phyloP scores from a whole-genome alignment of 805 yeast species.

The Schwanniomyces sp. region DNA sequence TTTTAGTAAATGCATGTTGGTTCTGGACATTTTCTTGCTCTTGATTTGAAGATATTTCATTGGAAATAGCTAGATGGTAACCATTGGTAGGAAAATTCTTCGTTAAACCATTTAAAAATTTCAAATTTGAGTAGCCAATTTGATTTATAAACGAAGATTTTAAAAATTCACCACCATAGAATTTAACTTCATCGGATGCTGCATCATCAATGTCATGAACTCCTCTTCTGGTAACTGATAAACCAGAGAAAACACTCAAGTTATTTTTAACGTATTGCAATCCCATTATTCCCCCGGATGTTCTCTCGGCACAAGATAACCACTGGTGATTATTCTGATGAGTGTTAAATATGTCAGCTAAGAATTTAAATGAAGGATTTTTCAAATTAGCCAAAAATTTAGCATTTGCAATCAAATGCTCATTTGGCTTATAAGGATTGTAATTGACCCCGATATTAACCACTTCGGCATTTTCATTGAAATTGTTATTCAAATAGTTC shows the following conservation, averaged over 20 bases:
- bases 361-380: constrained; percentile 44
- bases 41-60: constrained; percentile 46
- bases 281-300: constrained; percentile 54
- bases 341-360: constrained; percentile 29
- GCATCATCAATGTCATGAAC: constrained; percentile 50
- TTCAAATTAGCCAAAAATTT: constrained; percentile 45
- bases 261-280: constrained; percentile 32
- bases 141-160: constrained; percentile 33
- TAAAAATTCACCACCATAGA: constrained; percentile 33
- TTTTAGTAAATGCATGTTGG: constrained; percentile 31
- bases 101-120: constrained; percentile 19
- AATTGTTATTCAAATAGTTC: constrained; percentile 42
- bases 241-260: constrained; percentile 45
- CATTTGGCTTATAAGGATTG: constrained; percentile 54
- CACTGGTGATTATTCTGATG: constrained; percentile 48
- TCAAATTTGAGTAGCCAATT: constrained; percentile 20
- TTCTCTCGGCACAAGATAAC: constrained; percentile 57
- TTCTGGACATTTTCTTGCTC: constrained; percentile 21
- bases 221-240: constrained; percentile 59
- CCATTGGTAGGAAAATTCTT: constrained; percentile 47
- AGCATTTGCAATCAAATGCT: constrained; percentile 46
- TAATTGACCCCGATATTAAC: constrained; percentile 48
- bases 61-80: constrained; percentile 58
- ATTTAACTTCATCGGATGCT: constrained; percentile 46
- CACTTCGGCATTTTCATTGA: constrained; percentile 51